Percentiles rank a stretch among this genome's conserved stretches.
Conservation (phyloP, 2,329 filamentous ascomycete genomes). For the Penicillium palitans region DNA sequence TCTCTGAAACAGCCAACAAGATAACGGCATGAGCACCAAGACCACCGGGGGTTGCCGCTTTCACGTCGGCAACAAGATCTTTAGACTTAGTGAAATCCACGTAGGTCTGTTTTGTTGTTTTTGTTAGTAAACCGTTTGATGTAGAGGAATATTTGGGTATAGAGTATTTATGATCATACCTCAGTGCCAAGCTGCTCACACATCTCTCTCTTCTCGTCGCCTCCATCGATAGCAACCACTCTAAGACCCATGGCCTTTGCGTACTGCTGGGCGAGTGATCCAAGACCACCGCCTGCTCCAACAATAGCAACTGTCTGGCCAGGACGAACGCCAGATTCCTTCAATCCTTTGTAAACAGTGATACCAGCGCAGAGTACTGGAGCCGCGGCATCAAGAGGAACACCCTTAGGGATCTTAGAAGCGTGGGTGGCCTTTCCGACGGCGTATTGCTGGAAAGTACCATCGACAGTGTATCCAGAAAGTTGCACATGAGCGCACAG, state of each 20-base stretch:
- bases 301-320: slow-evolving; percentile 82
- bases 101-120: slow-evolving; percentile 47
- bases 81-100: slow-evolving; percentile 75
- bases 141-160: no score
- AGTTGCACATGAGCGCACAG: slow-evolving; percentile 73
- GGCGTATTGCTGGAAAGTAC: slow-evolving; percentile 88
- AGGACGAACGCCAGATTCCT: slow-evolving; percentile 73
- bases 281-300: slow-evolving; percentile 81
- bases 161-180: slow-evolving; percentile 24
- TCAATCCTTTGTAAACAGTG: slow-evolving; percentile 86
- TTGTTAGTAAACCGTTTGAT: neutral
- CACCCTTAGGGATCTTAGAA: slow-evolving; percentile 74
- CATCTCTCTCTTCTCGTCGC: slow-evolving; percentile 74
- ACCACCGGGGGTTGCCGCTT: slow-evolving; percentile 74
- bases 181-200: slow-evolving; percentile 66
- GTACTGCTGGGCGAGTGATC: slow-evolving; percentile 80
- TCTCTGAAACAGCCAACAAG: slow-evolving; percentile 78
- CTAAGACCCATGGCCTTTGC: slow-evolving; percentile 85
- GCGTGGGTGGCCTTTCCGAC: slow-evolving; percentile 84
- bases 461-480: slow-evolving; percentile 89
- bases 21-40: slow-evolving; percentile 72
- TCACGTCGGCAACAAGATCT: slow-evolving; percentile 78
- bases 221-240: slow-evolving; percentile 77
- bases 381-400: slow-evolving; percentile 72
- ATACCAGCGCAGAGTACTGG: slow-evolving; percentile 83